A percentile compares a stretch with the other conserved stretches of the same genome.
Evolutionary conservation across 1,284 basidiomycete species (phyloP).

Genomic region (Leccinum angustisporum): DNA sequence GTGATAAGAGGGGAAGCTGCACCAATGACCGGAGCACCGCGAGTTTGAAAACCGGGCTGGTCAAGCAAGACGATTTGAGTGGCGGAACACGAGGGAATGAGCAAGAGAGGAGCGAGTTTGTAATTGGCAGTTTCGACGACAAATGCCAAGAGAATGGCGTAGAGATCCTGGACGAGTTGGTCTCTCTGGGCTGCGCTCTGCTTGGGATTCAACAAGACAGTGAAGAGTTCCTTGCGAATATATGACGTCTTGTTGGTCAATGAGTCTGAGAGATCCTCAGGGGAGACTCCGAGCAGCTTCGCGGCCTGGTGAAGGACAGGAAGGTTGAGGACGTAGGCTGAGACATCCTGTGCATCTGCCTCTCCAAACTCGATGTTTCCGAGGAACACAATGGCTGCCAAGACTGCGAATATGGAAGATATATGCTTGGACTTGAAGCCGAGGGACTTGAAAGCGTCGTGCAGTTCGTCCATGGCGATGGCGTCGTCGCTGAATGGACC

Average conservation of each 20-base stretch:
- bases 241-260: constrained; percentile 85
- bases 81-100: constrained; percentile 44
- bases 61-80: constrained; percentile 82
- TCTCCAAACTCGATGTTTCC: constrained; percentile 84
- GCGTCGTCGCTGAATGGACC: constrained; percentile 87
- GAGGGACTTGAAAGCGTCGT: constrained; percentile 75
- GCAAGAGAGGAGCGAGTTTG: constrained; percentile 62
- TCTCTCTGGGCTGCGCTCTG: constrained; percentile 78
- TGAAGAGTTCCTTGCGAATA: constrained; percentile 84
- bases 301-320: constrained; percentile 73
- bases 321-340: constrained; percentile 65
- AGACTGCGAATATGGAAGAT: constrained; percentile 76
- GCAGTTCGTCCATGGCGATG: constrained; percentile 80
- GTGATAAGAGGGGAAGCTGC: constrained; percentile 70
- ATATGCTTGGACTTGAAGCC: constrained; percentile 91
- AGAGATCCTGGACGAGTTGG: constrained; percentile 79
- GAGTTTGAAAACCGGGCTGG: constrained; percentile 81
- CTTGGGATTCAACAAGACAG: constrained; percentile 73
- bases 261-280: constrained; percentile 77
- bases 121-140: constrained; percentile 91
- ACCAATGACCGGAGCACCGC: constrained; percentile 59
- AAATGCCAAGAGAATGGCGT: constrained; percentile 92
- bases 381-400: constrained; percentile 80
- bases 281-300: constrained; percentile 68
- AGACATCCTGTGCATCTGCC: constrained; percentile 68